These are phyloP conservation scores for Ophiocytium majus DNA, from an alignment of 352 stramenopile species.

Conservation along the genomic window DNA sequence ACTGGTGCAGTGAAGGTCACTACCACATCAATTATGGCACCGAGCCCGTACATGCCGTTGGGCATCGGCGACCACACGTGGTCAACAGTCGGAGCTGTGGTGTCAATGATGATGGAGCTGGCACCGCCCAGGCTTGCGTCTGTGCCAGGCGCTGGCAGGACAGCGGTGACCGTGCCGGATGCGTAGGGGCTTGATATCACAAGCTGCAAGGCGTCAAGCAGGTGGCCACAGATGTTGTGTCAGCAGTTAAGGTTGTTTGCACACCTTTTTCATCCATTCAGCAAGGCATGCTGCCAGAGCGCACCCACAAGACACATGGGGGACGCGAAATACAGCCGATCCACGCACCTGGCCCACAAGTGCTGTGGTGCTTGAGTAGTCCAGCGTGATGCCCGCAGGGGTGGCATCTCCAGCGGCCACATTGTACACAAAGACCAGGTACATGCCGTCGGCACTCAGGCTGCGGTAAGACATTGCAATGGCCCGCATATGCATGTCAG, in stretches of 20 bases:
- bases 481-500: too few species aligned
- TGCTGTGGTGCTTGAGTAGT: background rate
- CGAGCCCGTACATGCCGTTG: constrained; percentile 39
- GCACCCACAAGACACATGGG: too few species aligned
- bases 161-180: constrained; percentile 33
- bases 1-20: constrained; percentile 35
- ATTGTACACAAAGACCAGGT: constrained; percentile 31
- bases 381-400: background rate
- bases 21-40: constrained; percentile 29
- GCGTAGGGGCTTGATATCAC: constrained; percentile 19
- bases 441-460: background rate
- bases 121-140: constrained; percentile 35
- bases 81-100: constrained; percentile 28
- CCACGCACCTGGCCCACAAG: too few species aligned
- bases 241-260: too few species aligned
- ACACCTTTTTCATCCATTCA: background rate
- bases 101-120: constrained; percentile 40
- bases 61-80: constrained; percentile 27
- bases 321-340: too few species aligned
- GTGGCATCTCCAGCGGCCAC: constrained; percentile 34
- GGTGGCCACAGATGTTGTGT: constrained; percentile 18
- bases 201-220: constrained; percentile 9
- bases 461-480: too few species aligned
- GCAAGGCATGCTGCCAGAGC: too few species aligned
- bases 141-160: constrained; percentile 29